Conservation (phyloP, 2,329 filamentous ascomycete species). For the Trichoderma arundinaceum region DNA sequence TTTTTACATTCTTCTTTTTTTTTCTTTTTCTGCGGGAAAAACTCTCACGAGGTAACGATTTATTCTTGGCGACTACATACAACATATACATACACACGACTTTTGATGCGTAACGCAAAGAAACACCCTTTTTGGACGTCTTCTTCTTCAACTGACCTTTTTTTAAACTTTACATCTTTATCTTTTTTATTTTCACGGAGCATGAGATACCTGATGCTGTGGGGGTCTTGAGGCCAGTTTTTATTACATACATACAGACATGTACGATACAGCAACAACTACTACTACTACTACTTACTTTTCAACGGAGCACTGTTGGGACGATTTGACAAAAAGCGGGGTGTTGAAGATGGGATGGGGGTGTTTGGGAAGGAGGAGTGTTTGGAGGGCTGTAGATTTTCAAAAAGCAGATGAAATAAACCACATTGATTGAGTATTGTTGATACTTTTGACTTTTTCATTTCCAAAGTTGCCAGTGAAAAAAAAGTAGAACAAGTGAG, state of each 20-base stretch:
- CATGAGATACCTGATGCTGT: constrained; percentile 1
- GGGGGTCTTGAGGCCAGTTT: neutral
- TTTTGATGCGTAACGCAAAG: constrained; percentile 24
- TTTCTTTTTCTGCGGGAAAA: neutral
- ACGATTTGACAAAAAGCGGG: neutral
- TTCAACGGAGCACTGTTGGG: too few relatives aligned
- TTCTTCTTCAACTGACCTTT: neutral
- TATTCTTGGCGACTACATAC: constrained; percentile 3
- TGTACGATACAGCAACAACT: neutral
- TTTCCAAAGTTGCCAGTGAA: neutral
- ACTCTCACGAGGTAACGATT: constrained; percentile 33
- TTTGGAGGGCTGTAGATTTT: neutral
- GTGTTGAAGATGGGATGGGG: neutral
- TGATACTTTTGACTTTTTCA: neutral
- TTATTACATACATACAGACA: neutral
- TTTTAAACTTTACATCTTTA: neutral
- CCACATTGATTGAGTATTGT: neutral
- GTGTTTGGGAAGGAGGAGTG: neutral
- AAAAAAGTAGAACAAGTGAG: neutral
- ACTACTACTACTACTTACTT: too few relatives aligned
- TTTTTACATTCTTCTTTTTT: constrained; percentile 13
- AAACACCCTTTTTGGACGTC: constrained; percentile 9
- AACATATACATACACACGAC: constrained; percentile 4
- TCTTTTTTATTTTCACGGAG: constrained; percentile 5
- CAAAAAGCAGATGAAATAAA: constrained; percentile 24